Percentiles rank a stretch among this genome's conserved stretches.
Conservation (phyloP, 179 eudicot genomes). For the Spergularia azorica region DNA sequence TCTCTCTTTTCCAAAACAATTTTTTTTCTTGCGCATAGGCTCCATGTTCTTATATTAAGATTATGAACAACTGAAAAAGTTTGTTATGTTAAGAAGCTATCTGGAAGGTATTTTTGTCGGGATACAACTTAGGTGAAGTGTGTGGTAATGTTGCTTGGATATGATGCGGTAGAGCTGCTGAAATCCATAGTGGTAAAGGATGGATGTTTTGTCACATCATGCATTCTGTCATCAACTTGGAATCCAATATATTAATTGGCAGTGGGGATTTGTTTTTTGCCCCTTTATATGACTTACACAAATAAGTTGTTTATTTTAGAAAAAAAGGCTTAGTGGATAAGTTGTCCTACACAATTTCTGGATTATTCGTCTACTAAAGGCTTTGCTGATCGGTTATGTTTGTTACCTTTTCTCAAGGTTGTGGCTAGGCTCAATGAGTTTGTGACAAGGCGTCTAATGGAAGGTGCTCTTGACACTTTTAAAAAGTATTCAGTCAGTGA, state of each 20-base stretch:
- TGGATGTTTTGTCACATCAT: not conserved
- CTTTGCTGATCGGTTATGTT: conserved; percentile 1
- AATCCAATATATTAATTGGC: not conserved
- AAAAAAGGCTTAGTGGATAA: not conserved
- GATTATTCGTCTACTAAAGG: not conserved
- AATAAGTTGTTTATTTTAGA: too few relatives aligned
- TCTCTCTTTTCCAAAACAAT: too few relatives aligned
- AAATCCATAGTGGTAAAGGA: not conserved
- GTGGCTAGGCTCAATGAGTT: conserved; percentile 96
- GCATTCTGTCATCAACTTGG: not conserved
- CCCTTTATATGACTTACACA: not conserved
- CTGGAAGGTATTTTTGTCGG: too few relatives aligned
- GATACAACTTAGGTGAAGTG: too few relatives aligned
- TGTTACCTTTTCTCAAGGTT: conserved; percentile 46
- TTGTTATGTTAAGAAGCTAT: too few relatives aligned
- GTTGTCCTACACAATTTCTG: not conserved
- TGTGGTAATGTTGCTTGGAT: too few relatives aligned
- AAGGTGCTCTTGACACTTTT: conserved; percentile 94
- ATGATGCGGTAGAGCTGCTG: too few relatives aligned
- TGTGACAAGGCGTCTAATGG: conserved; percentile 77
- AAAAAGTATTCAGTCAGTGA: conserved; percentile 74
- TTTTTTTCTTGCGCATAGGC: too few relatives aligned
- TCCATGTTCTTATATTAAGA: too few relatives aligned
- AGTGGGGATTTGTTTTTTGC: not conserved
- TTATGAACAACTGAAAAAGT: too few relatives aligned